phyloP scores from a whole-genome alignment of 495 filamentous ascomycete genomes.

The Aspergillus sclerotiicarbonarius region DNA sequence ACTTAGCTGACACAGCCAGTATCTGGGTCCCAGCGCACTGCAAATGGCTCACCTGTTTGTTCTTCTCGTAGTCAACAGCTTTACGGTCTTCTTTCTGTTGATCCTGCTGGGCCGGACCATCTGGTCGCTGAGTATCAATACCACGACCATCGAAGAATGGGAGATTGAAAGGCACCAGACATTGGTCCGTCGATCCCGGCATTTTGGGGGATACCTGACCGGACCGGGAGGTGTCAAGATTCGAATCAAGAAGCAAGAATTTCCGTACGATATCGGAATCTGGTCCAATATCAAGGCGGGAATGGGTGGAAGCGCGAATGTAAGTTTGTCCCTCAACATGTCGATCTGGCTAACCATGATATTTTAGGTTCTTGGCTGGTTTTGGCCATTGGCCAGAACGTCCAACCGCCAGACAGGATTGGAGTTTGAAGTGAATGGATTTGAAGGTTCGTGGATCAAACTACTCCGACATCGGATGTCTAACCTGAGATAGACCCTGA shows the following conservation, averaged over 20 bases:
- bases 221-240: constrained; percentile 59
- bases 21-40: constrained; percentile 67
- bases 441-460: constrained; percentile 62
- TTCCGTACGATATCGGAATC: constrained; percentile 89
- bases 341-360: neutral
- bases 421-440: constrained; percentile 77
- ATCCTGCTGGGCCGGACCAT: constrained; percentile 63
- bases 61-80: constrained; percentile 56
- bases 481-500: constrained; percentile 39
- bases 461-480: neutral
- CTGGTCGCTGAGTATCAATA: constrained; percentile 58
- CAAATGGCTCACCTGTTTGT: constrained; percentile 67
- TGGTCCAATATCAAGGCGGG: constrained; percentile 72
- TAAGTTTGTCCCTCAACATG: constrained; percentile 17
- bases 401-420: constrained; percentile 57
- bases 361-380: constrained; percentile 53
- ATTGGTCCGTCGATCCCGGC: constrained; percentile 59
- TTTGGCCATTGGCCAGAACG: constrained; percentile 61
- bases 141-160: constrained; percentile 90
- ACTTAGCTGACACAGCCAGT: constrained; percentile 40
- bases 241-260: constrained; percentile 67
- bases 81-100: constrained; percentile 63
- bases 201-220: constrained; percentile 56
- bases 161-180: constrained; percentile 85
- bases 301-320: constrained; percentile 64